Conservation (phyloP, 805 yeast genomes). For the Saccharomycopsis selenospora region DNA sequence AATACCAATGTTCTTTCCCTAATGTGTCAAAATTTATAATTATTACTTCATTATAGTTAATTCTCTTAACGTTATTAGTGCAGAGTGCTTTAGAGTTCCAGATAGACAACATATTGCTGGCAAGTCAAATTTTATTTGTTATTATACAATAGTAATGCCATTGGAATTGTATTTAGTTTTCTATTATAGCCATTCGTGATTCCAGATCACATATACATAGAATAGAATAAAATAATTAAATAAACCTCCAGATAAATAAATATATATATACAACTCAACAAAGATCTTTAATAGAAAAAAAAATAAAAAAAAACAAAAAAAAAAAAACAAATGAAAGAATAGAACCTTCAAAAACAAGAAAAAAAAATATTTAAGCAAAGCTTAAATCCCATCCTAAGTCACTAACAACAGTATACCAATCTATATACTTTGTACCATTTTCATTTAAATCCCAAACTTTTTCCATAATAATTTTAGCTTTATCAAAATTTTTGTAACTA, state of each 20-base stretch:
- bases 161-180: constrained; percentile 21
- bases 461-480: constrained; percentile 34
- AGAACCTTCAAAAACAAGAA: neutral
- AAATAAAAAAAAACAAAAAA: neutral
- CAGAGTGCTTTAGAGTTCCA: constrained; percentile 71
- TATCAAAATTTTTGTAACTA: constrained; percentile 54
- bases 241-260: neutral
- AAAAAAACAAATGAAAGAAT: neutral
- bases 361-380: constrained; percentile 43
- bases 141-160: constrained; percentile 61
- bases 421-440: constrained; percentile 53
- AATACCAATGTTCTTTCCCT: constrained; percentile 46
- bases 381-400: constrained; percentile 71
- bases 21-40: too few relatives aligned
- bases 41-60: constrained; percentile 49
- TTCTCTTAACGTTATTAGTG: constrained; percentile 47
- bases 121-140: constrained; percentile 47
- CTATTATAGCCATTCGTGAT: neutral
- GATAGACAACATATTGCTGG: constrained; percentile 71
- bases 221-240: neutral
- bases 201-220: neutral
- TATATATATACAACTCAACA: neutral
- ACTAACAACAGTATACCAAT: constrained; percentile 65
- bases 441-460: constrained; percentile 37
- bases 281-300: neutral